Percentiles rank a stretch among this genome's conserved stretches.
Conservation (phyloP, 2,329 filamentous ascomycete species). For the Aureobasidium sp. region DNA sequence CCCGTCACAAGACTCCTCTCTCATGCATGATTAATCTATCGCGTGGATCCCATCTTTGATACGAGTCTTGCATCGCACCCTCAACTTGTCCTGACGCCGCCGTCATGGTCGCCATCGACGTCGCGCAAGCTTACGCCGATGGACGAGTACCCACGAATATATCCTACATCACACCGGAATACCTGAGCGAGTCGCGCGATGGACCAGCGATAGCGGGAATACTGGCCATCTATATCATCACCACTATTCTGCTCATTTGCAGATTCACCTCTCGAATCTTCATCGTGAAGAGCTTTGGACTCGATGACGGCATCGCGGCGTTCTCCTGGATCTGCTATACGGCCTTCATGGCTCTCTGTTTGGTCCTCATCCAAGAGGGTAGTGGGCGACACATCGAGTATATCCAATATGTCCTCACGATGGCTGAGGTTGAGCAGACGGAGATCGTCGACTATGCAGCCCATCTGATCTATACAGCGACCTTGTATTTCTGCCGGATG, state of each 20-base stretch:
- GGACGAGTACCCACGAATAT: constrained; percentile 33
- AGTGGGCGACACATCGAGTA: constrained; percentile 43
- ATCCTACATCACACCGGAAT: constrained; percentile 28
- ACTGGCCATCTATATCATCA: constrained; percentile 32
- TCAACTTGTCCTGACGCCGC: neutral
- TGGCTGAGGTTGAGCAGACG: constrained; percentile 36
- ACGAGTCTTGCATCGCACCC: neutral
- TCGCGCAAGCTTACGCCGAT: constrained; percentile 6
- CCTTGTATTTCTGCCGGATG: constrained; percentile 44
- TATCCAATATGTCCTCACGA: constrained; percentile 42
- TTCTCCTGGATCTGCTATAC: constrained; percentile 29
- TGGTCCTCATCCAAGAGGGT: constrained; percentile 42
- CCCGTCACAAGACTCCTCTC: neutral
- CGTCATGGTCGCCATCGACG: constrained; percentile 8
- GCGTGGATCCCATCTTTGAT: neutral
- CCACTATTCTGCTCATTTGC: constrained; percentile 30
- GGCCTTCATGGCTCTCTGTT: constrained; percentile 38
- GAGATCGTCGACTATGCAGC: constrained; percentile 46
- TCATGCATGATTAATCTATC: neutral
- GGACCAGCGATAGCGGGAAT: constrained; percentile 35
- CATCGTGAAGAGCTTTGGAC: constrained; percentile 33
- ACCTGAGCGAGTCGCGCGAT: constrained; percentile 35
- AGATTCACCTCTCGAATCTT: constrained; percentile 33
- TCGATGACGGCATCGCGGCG: constrained; percentile 35
- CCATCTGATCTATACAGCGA: constrained; percentile 47